Evolutionary conservation across 2,329 filamentous ascomycete genomes (phyloP).

Genomic region (Fusarium sp.): DNA sequence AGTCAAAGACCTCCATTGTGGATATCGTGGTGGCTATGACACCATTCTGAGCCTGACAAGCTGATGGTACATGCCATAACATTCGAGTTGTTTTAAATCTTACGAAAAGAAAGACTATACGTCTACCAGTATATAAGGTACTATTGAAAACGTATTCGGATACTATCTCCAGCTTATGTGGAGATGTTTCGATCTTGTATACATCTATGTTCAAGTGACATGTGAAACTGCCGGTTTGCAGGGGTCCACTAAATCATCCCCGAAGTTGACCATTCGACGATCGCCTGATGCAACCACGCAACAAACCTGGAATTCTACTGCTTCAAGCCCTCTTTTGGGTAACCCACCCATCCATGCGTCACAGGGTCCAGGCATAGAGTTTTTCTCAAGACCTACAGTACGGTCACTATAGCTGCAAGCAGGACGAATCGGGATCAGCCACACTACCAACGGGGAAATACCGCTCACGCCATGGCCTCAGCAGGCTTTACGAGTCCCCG

Average conservation of each 20-base stretch:
- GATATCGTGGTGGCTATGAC: background rate
- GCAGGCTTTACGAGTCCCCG: conserved; percentile 42
- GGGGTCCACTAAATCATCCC: conserved; percentile 33
- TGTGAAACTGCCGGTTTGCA: conserved; percentile 36
- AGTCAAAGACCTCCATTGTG: background rate
- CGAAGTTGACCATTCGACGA: conserved; percentile 25
- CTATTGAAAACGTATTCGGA: conserved; percentile 11
- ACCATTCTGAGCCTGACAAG: background rate
- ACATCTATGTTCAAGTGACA: conserved; percentile 16
- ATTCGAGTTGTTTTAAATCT: background rate
- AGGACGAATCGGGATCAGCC: conserved; percentile 30
- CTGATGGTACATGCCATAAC: background rate
- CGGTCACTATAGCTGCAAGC: conserved; percentile 1
- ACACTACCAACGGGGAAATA: conserved; percentile 11
- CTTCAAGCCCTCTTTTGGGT: conserved; percentile 23
- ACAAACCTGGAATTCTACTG: conserved; percentile 30
- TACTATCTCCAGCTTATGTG: conserved; percentile 10
- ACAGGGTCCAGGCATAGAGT: conserved; percentile 27
- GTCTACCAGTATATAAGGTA: too few relatives aligned
- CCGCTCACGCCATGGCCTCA: conserved; percentile 39
- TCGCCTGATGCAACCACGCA: conserved; percentile 39
- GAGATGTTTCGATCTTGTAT: conserved; percentile 11
- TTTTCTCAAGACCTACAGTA: background rate
- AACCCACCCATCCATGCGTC: conserved; percentile 32
- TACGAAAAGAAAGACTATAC: background rate